Base-by-base conservation (phyloP, 352 stramenopile species). In the Globisporangium cylindrosporum region DNA sequence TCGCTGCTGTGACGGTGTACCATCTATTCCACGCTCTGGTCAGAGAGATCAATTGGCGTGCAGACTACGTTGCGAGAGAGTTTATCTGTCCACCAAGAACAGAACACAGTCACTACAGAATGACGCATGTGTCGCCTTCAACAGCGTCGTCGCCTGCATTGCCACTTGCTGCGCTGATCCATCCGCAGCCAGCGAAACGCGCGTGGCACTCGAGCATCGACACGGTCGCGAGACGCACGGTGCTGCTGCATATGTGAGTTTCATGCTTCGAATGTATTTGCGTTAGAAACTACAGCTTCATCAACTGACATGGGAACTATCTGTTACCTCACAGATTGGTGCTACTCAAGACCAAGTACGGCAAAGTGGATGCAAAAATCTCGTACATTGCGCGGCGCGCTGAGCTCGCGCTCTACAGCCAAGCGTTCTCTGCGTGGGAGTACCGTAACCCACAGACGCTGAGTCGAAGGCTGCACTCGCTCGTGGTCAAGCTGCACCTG, bases 261-360 rank as follows among this genome's bases (percentile, higher is more conserved):
- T 3, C 10, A n/a, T 32, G 10, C 29, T 53, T 27, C 15, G n/a
- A 29, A 6, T 4, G 38, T 6, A 12, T 20, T 14, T 4, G 38
- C 6, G 20, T 20, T 14, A 20, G 46, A 24, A 10, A 10, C 29
- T 22, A n/a, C 54, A 10, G 5, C 29, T 38, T 20, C 54, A 41
- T 48, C 20, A 24, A 12, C 22, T 61, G 46, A 60, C 34, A 36
- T 34, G 32, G 46, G 22, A 38, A 38, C 32, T 38, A 14, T 20
- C 24, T 58, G 43, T 43, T 64, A 4, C 14, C 15, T 49, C 41
- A 48, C 62, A 86, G 78, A 61, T 56, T 89, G 34, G 34, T 89
- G 58, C 67, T 89, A 53, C 76, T 89, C 51, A 88, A 88, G 73
- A 76, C 72, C 69, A 89, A 88, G 68, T 89, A 88, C 67, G 76